A percentile compares a stretch with the other conserved stretches of the same genome.
Conservation (phyloP, 345 rosid species). For the Moricandia moricandioides region DNA sequence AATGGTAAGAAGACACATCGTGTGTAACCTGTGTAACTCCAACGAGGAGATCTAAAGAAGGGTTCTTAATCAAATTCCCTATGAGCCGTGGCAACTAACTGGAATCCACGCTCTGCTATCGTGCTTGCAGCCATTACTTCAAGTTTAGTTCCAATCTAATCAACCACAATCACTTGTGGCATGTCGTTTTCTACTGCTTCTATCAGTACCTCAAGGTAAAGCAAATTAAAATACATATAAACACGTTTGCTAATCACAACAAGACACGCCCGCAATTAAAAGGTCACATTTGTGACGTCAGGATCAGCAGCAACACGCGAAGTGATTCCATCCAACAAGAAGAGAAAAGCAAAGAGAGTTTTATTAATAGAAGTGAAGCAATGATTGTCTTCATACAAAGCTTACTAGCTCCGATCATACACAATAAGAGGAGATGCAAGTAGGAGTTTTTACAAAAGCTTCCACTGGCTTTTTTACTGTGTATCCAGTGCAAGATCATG, state of each 20-base stretch:
- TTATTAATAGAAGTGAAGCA: not conserved
- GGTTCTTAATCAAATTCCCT: conserved; percentile 87
- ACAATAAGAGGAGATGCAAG: not conserved
- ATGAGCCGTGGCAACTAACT: conserved; percentile 91
- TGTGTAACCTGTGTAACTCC: conserved; percentile 78
- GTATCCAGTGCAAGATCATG: conserved; percentile 79
- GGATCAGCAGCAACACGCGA: not conserved
- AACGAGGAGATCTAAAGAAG: conserved; percentile 80
- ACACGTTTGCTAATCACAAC: not conserved
- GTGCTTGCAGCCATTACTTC: conserved; percentile 99
- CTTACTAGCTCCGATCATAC: conserved; percentile 3
- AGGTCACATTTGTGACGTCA: not conserved
- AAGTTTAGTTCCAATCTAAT: conserved; percentile 93
- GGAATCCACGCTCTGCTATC: conserved; percentile 90
- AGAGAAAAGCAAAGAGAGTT: not conserved
- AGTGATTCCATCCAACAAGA: not conserved
- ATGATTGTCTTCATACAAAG: conserved; percentile 5
- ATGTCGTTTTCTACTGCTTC: conserved; percentile 92
- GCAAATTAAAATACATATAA: not conserved
- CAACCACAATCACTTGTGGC: conserved; percentile 91
- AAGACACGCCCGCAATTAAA: not conserved
- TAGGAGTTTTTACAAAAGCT: not conserved
- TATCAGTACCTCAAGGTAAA: conserved; percentile 57
- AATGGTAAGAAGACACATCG: not conserved
- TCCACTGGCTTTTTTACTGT: conserved; percentile 36